Evolutionary conservation across 441 rosid genomes (phyloP), one percentile per base, ranked within the genome.

Genomic region (Dalechampia spathulata): DNA sequence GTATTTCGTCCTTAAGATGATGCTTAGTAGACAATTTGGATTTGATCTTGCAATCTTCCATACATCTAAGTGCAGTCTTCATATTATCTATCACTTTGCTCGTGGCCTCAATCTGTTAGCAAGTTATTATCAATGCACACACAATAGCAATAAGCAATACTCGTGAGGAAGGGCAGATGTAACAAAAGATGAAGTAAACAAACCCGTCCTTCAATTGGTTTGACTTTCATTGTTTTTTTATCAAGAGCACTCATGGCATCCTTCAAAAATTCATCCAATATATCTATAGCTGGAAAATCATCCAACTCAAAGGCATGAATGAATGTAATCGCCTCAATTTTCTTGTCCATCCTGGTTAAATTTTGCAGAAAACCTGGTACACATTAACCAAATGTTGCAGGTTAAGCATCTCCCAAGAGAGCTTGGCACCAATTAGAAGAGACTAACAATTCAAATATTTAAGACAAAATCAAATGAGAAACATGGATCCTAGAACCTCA

Each of bases 291-390:
- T 23, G 73, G 75, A 39, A 75, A 68, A 49, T 73, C 55, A 0
- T 51, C 64, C 28, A 65, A 64, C 42, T 71, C 51, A 60, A 78
- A 68, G n/a, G 58, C 67, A 57, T 27, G 59, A 37, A 73, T 69
- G 59, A 65, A 75, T 26, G 60, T 47, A 52, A 78, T 52, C 40
- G 80, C 80, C 55, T 50, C 67, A 14, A 63, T 1, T 5, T 55
- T 42, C 66, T 65, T 43, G 61, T 68, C 62, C 58, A 62, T 59
- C 21, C 2, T 27, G 3, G 68, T 45, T 52, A 78, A 80, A 22
- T 61, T 57, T 64, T 41, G 48, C 58, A 78, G 61, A 52, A 78
- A 43, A 43, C 65, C 83, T 78, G 62, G 45, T 32, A 69, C 17
- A 49, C 7, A 41, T 12, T 15, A 19, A 22, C 26, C 19, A 39